phyloP scores from a whole-genome alignment of 106 monocot species.

The Dioscorea zingiberensis region DNA sequence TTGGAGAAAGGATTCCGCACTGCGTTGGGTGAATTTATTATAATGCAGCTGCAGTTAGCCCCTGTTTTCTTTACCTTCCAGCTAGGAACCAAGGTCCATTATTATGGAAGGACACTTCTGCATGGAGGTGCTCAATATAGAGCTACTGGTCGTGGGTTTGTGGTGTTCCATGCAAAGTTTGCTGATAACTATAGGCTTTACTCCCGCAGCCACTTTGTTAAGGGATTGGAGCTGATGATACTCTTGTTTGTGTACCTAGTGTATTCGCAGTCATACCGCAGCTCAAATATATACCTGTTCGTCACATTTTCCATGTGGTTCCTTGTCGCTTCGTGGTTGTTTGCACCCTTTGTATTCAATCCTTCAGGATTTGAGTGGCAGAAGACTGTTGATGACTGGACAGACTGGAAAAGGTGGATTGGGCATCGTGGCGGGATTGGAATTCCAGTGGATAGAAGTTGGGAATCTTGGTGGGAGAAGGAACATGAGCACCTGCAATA shows the following conservation, averaged over 20 bases:
- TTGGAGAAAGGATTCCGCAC: constrained; percentile 88
- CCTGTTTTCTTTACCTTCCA: constrained; percentile 96
- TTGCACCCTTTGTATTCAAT: constrained; percentile 87
- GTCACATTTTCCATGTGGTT: constrained; percentile 95
- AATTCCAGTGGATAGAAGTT: constrained; percentile 58
- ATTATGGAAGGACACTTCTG: constrained; percentile 80
- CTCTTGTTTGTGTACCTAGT: constrained; percentile 76
- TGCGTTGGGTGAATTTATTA: constrained; percentile 80
- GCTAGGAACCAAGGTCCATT: constrained; percentile 89
- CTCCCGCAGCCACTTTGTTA: constrained; percentile 93
- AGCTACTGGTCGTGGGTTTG: constrained; percentile 91
- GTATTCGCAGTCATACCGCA: constrained; percentile 61
- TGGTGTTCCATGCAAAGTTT: constrained; percentile 87
- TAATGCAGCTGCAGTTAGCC: constrained; percentile 91
- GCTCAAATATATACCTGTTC: constrained; percentile 68
- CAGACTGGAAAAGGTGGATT: constrained; percentile 94
- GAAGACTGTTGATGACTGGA: constrained; percentile 92
- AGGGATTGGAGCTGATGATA: constrained; percentile 81
- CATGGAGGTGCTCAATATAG: constrained; percentile 93
- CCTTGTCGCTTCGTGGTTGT: constrained; percentile 86
- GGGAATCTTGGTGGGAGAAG: constrained; percentile 95
- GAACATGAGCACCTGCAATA: constrained; percentile 73
- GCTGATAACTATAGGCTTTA: constrained; percentile 91
- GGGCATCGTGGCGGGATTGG: constrained; percentile 91
- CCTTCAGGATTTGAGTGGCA: constrained; percentile 96